Evolutionary conservation across 257 asterid species (phyloP).

Genomic region (Asclepias syriaca): DNA sequence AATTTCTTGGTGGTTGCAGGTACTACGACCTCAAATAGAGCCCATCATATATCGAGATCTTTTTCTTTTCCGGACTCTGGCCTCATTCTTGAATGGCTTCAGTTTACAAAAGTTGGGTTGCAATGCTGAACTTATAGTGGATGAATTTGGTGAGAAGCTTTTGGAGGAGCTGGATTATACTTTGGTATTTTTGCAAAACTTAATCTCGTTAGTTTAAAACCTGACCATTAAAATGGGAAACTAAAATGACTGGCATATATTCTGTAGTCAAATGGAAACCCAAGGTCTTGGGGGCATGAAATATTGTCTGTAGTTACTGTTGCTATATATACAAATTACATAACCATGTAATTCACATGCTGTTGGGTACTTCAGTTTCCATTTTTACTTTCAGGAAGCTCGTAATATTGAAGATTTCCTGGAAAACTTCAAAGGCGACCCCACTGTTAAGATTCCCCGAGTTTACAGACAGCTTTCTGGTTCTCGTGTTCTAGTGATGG

Average conservation of each 20-base stretch:
- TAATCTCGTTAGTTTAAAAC: conserved; percentile 1
- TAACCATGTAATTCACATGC: not conserved
- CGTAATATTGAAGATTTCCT: conserved; percentile 93
- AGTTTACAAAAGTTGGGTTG: conserved; percentile 95
- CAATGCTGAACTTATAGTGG: conserved; percentile 95
- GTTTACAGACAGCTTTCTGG: conserved; percentile 87
- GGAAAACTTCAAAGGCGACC: conserved; percentile 94
- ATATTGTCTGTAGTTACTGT: not conserved
- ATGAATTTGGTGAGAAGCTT: conserved; percentile 97
- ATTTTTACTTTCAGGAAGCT: conserved; percentile 62
- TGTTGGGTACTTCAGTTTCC: conserved; percentile 1
- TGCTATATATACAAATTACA: not conserved
- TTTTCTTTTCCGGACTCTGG: conserved; percentile 94
- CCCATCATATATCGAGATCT: conserved; percentile 97
- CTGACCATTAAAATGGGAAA: not conserved
- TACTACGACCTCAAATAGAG: conserved; percentile 94
- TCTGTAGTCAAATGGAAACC: no score
- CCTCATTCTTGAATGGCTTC: conserved; percentile 94
- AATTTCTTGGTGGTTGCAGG: conserved; percentile 44
- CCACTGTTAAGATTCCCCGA: conserved; percentile 91
- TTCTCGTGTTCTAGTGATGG: conserved; percentile 93
- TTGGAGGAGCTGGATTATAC: conserved; percentile 98
- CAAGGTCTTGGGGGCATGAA: not conserved
- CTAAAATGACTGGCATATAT: not conserved
- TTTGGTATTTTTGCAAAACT: conserved; percentile 45